These are phyloP conservation scores for Sicyos baderoa DNA, from an alignment of 306 rosid genomes.

Conservation along the genomic window DNA sequence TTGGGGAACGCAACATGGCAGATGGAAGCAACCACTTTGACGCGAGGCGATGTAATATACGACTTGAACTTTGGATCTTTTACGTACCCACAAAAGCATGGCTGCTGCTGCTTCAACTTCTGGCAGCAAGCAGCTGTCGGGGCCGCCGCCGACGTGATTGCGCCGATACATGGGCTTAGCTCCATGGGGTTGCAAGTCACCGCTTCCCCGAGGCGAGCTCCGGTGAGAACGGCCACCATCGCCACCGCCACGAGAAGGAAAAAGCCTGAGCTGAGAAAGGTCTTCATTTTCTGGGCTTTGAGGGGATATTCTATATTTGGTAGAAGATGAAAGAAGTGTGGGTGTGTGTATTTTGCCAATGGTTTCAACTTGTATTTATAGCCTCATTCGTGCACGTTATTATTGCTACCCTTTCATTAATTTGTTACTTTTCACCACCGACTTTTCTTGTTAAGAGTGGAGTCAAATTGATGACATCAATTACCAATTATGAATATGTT, in stretches of 20 bases:
- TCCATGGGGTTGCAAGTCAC: constrained; percentile 21
- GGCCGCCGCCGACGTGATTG: not conserved
- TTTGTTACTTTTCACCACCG: not conserved
- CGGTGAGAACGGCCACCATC: not conserved
- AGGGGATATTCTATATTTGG: no score
- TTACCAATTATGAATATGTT: no score
- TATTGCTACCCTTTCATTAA: not conserved
- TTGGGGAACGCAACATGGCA: not conserved
- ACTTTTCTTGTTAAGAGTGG: not conserved
- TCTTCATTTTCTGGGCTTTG: constrained; percentile 3
- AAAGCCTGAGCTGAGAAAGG: not conserved
- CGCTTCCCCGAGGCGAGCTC: not conserved
- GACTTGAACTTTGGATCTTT: not conserved
- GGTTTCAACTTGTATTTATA: not conserved
- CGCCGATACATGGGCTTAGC: constrained; percentile 18
- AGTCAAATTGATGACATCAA: not conserved
- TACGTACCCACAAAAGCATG: not conserved
- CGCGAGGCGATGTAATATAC: not conserved
- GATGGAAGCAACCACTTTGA: not conserved
- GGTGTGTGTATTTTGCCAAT: not conserved
- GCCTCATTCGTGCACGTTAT: not conserved
- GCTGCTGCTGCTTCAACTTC: constrained; percentile 14
- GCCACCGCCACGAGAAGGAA: not conserved
- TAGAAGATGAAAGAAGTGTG: not conserved
- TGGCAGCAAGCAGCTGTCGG: constrained; percentile 43